A percentile compares a stretch with the other conserved stretches of the same genome.
These are phyloP conservation scores for Salix viminalis DNA, from an alignment of 345 rosid genomes.

Conservation along the genomic window DNA sequence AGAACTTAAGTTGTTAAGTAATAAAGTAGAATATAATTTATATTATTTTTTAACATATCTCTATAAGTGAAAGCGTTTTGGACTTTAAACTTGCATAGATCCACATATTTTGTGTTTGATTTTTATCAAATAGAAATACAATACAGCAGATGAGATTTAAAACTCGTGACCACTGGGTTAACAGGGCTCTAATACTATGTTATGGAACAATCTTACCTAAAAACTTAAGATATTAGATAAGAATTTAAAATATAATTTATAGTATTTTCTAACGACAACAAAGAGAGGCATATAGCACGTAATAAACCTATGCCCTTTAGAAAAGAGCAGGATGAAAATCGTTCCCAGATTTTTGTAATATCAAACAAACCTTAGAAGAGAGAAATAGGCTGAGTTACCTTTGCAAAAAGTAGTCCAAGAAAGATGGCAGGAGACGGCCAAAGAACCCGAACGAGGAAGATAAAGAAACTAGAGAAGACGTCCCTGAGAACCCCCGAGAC, in stretches of 20 bases:
- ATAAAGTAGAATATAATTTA: too few relatives aligned
- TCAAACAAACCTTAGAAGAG: not conserved
- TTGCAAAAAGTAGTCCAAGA: conserved; percentile 54
- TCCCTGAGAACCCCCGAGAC: conserved; percentile 54
- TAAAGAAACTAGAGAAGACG: conserved; percentile 58
- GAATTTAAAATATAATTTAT: too few relatives aligned
- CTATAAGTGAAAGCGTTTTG: too few relatives aligned
- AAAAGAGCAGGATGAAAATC: not conserved
- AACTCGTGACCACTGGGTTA: too few relatives aligned
- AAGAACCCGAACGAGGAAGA: conserved; percentile 84
- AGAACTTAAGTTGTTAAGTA: too few relatives aligned
- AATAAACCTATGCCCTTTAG: not conserved
- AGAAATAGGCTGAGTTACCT: conserved; percentile 34
- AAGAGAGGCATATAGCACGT: not conserved
- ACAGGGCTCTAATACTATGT: rapidly evolving
- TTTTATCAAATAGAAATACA: too few relatives aligned
- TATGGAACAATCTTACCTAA: too few relatives aligned
- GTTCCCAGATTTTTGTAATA: not conserved
- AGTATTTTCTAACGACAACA: not conserved
- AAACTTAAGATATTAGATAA: rapidly evolving
- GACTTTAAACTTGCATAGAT: too few relatives aligned
- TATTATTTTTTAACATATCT: too few relatives aligned
- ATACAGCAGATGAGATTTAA: too few relatives aligned
- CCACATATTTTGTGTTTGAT: too few relatives aligned
- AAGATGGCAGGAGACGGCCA: conserved; percentile 85